Conservation (phyloP, 768 basidiomycete species). For the Amanita jacksonii region DNA sequence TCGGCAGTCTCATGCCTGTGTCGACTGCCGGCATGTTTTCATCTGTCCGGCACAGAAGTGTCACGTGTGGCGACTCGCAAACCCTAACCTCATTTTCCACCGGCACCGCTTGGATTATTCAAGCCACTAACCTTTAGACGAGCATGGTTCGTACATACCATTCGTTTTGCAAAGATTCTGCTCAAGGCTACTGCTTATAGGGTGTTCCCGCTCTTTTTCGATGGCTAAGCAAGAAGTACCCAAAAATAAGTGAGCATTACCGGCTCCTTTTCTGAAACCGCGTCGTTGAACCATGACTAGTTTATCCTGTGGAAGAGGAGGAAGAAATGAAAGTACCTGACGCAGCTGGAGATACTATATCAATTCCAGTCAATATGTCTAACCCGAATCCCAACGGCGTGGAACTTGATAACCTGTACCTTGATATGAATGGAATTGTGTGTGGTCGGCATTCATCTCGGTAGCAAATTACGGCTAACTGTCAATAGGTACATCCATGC, state of each 20-base stretch:
- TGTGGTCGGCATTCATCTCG: slow-evolving; percentile 20
- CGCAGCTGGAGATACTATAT: slow-evolving; percentile 55
- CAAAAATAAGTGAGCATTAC: slow-evolving; percentile 73
- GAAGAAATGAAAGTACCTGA: slow-evolving; percentile 63
- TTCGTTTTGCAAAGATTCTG: neutral
- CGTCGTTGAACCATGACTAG: slow-evolving; percentile 24
- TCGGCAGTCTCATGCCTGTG: neutral
- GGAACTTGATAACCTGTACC: slow-evolving; percentile 94
- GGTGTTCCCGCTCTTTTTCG: slow-evolving; percentile 97
- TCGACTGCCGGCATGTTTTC: neutral
- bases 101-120: no score
- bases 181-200: slow-evolving; percentile 26
- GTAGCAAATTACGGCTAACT: slow-evolving; percentile 3
- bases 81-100: slow-evolving; percentile 6
- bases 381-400: slow-evolving; percentile 87
- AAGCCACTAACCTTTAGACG: neutral
- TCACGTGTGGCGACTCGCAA: slow-evolving; percentile 3
- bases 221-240: slow-evolving; percentile 98
- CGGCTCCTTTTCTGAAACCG: neutral
- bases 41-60: no score
- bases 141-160: neutral
- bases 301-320: slow-evolving; percentile 76
- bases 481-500: slow-evolving; percentile 84
- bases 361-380: slow-evolving; percentile 71
- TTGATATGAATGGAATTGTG: slow-evolving; percentile 99